Percentiles rank a stretch among this genome's conserved stretches.
These are phyloP conservation scores for Annona cherimola DNA, from an alignment of 164 flowering plant species.

Conservation along the genomic window DNA sequence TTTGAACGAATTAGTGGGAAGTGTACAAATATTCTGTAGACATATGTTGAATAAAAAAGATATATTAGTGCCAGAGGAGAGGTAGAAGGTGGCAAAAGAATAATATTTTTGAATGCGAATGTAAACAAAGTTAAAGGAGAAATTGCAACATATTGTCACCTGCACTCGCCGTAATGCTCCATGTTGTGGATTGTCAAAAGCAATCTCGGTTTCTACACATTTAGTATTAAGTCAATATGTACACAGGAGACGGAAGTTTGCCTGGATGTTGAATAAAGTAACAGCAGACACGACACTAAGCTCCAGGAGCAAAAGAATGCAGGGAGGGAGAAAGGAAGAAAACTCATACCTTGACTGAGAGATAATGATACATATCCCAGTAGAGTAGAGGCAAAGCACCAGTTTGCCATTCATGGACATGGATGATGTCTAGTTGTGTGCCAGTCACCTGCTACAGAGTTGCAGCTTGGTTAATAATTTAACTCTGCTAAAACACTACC, in stretches of 20 bases:
- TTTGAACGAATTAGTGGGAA: neutral
- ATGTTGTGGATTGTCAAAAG: slow-evolving; percentile 65
- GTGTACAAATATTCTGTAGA: neutral
- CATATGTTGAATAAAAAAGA: neutral
- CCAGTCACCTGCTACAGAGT: slow-evolving; percentile 42
- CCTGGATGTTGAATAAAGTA: neutral
- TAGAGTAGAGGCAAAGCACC: slow-evolving; percentile 58
- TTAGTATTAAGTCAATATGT: neutral
- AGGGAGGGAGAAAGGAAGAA: neutral
- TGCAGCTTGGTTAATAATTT: neutral
- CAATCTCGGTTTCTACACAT: slow-evolving; percentile 53
- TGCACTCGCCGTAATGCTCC: slow-evolving; percentile 77
- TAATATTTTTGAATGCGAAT: neutral
- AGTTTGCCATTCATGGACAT: slow-evolving; percentile 74
- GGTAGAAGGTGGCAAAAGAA: neutral
- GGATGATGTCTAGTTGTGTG: slow-evolving; percentile 58
- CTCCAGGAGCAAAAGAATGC: neutral
- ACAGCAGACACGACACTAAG: neutral
- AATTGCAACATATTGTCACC: slow-evolving; percentile 24
- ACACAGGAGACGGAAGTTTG: neutral
- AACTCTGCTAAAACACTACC: neutral
- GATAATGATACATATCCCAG: slow-evolving; percentile 63
- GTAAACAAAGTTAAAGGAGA: neutral
- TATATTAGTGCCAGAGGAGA: neutral
- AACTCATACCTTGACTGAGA: slow-evolving; percentile 43